These are phyloP conservation scores for Pugionium cornutum DNA, from an alignment of 345 rosid species.

Conservation along the genomic window DNA sequence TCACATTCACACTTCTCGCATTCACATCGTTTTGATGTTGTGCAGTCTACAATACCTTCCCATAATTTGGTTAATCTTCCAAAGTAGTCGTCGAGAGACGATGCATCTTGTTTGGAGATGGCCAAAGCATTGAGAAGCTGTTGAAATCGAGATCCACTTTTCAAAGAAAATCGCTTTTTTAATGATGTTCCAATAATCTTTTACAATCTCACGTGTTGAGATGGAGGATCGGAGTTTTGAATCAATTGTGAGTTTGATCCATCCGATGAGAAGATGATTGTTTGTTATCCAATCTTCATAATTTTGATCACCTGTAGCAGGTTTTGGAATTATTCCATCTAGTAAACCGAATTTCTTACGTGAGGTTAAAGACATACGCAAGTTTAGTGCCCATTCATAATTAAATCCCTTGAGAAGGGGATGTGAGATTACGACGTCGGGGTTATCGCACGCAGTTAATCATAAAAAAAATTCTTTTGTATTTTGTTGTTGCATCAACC, in stretches of 20 bases:
- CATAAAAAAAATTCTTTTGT: too few species aligned
- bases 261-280: neutral
- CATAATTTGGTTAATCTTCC: too few species aligned
- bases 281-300: too few species aligned
- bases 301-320: too few species aligned
- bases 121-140: neutral
- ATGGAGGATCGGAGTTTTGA: neutral
- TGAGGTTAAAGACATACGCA: too few species aligned
- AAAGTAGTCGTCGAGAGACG: neutral
- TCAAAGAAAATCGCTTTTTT: neutral
- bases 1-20: neutral
- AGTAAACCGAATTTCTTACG: too few species aligned
- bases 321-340: too few species aligned
- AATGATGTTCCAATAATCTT: neutral
- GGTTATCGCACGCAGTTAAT: too few species aligned
- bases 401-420: too few species aligned
- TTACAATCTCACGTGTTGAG: neutral
- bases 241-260: neutral
- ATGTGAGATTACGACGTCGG: too few species aligned
- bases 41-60: neutral
- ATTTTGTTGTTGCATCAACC: too few species aligned
- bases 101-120: neutral
- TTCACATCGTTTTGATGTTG: neutral
- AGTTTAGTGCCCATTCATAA: too few species aligned
- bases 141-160: neutral